Conservation (phyloP, 2,329 filamentous ascomycete genomes). For the Xylaria sp. region DNA sequence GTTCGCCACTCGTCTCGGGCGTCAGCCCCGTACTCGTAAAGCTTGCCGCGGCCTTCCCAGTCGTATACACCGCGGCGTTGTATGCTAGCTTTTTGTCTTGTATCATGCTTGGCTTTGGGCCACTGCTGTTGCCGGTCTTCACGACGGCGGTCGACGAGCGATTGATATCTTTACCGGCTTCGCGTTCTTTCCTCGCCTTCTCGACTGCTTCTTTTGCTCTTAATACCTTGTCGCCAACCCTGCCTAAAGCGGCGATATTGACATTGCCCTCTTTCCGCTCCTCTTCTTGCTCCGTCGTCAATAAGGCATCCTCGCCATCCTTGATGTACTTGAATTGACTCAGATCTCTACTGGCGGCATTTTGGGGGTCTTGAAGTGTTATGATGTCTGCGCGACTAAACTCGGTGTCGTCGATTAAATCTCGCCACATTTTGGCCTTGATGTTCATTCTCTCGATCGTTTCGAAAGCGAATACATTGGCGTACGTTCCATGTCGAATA, state of each 20-base stretch:
- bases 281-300: constrained; percentile 76
- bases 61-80: constrained; percentile 92
- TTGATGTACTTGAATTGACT: constrained; percentile 89
- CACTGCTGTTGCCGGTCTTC: constrained; percentile 49
- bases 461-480: constrained; percentile 97
- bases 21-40: constrained; percentile 96
- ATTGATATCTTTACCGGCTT: constrained; percentile 69
- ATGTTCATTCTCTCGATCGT: constrained; percentile 96
- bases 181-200: constrained; percentile 80
- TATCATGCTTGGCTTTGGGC: constrained; percentile 58
- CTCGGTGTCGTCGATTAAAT: constrained; percentile 86
- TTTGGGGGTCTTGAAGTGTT: constrained; percentile 94
- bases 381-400: constrained; percentile 94
- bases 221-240: constrained; percentile 82
- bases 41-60: constrained; percentile 88
- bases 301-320: constrained; percentile 77
- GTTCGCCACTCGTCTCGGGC: constrained; percentile 87
- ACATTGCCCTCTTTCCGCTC: constrained; percentile 75
- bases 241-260: constrained; percentile 83
- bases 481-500: constrained; percentile 79
- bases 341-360: constrained; percentile 82
- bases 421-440: constrained; percentile 95
- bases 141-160: constrained; percentile 58
- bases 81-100: constrained; percentile 73
- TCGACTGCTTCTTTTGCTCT: constrained; percentile 95